Evolutionary conservation across 2,329 filamentous ascomycete genomes (phyloP), one percentile per base, ranked within the genome.

Genomic region (Fusarium zealandicum): DNA sequence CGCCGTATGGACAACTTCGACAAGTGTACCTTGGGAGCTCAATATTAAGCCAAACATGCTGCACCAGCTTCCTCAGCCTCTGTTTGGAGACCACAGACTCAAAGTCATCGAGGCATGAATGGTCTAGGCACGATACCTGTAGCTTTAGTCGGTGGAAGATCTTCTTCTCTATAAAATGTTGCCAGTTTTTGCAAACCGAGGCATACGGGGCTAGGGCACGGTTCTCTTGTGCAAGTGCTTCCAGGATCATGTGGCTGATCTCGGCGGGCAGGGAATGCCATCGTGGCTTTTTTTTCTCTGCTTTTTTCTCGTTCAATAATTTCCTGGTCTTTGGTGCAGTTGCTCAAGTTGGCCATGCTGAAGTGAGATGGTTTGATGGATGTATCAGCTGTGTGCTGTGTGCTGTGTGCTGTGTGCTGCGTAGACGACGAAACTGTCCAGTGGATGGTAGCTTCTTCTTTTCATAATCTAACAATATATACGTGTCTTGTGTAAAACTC

Each of bases 121-220:
- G n/a, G n/a, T 64, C 63, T 6, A 72, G 62, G 51, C 64, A 68
- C 46, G 66, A 48, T 27, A 46, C 33, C 37, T 40, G 38, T 18
- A 74, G 50, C 35, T 65, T 70, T 1, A 73, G 39, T 51, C 60
- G 60, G 49, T 38, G 35, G 41, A 73, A 73, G 39, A 67, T 74
- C 27, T 14, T 36, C 36, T 57, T 68, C 53, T 73, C 69, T 18
- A 75, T 44, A 50, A 68, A 45, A 37, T 41, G 7, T 51, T 71
- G 70, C 72, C 70, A 75, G 67, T 74, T 72, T 63, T 47, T 72
- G 63, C 69, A 73, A 8, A 74, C 69, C 69, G 46, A 65, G 56
- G 43, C 66, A 70, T 54, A 67, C 64, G 70, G 69, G 74, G 47
- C 70, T 68, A 28, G 54, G 56, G 20, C 20, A 55, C 67, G 31